Base-by-base conservation (phyloP, 257 asterid species). In the Solanum medicagineum region DNA sequence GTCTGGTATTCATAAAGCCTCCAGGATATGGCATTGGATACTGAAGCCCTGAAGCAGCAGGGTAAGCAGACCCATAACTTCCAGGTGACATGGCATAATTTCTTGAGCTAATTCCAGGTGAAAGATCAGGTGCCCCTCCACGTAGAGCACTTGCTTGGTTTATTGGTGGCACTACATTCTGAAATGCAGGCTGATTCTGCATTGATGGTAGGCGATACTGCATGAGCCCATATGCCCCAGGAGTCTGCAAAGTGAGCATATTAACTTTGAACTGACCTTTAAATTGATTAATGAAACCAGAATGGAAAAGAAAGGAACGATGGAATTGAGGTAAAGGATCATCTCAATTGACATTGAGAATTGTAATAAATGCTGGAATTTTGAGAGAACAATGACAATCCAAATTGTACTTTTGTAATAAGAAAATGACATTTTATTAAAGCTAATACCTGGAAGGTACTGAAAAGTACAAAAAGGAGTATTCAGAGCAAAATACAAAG, bases 211-310 rank as follows among this genome's bases (percentile, higher is more conserved):
- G 87, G 86, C 98, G 98, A 92, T 94, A 95, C 88, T 89, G 99
- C 94, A 95, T 81, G 90, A 95, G 89, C 57, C 98, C 98, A 90
- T 92, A 95, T 54, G 95, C 80, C 87, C 97, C 97, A 62, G 95
- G 93, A 91, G 96, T 89, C 99, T 95, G 92, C 88, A 89, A 88
- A 89, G 88, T 88, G 85, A 91, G 90, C 83, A 89, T 81, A 88
- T 85, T 85, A 86, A 86, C 84, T 85, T 32, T 87, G 82, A 87
- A 89, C 81, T 84, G 86, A 87, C 63, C 88, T 81, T 86, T 83
- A 80, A 87, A 85, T 32, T 85, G 85, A 85, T 83, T 79, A 86
- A 71, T 85, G 73, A 84, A 81, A 84, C 73, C 77, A 44, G 85
- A 84, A 73, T 16, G 54, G 74, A 69, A 79, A 90, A 59, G 71